These are phyloP conservation scores for Hypsizygus marmoreus DNA, from an alignment of 768 basidiomycete species.

Conservation along the genomic window DNA sequence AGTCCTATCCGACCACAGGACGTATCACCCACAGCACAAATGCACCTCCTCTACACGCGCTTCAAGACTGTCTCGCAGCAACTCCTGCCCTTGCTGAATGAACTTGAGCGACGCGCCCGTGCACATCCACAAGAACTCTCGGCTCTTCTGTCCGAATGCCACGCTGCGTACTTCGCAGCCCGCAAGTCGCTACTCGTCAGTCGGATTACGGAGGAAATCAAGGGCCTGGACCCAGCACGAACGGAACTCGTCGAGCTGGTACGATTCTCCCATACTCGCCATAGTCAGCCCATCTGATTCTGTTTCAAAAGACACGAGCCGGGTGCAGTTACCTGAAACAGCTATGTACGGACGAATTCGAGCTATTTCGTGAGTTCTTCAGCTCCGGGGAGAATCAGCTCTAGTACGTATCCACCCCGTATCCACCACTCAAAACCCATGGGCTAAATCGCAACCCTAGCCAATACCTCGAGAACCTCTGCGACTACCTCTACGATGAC, in stretches of 20 bases:
- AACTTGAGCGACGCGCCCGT: conserved; percentile 78
- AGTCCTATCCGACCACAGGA: conserved; percentile 44
- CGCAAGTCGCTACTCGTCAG: conserved; percentile 73
- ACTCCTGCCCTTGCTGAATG: conserved; percentile 76
- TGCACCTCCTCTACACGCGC: conserved; percentile 87
- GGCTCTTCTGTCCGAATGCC: conserved; percentile 83
- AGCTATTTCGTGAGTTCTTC: conserved; percentile 85
- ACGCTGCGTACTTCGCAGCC: conserved; percentile 76
- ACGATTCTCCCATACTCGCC: conserved; percentile 14
- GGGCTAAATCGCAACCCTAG: too few species aligned
- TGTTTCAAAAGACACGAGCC: conserved; percentile 66
- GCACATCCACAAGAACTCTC: conserved; percentile 84
- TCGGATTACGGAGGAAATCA: conserved; percentile 80
- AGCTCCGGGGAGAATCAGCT: conserved; percentile 73
- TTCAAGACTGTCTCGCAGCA: conserved; percentile 74
- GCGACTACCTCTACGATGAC: conserved; percentile 94
- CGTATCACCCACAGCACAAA: conserved; percentile 76
- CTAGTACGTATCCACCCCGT: conserved; percentile 36
- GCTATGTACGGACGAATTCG: conserved; percentile 88
- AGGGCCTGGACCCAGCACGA: conserved; percentile 72
- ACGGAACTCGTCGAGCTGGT: conserved; percentile 91
- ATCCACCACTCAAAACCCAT: too few species aligned
- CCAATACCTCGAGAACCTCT: conserved; percentile 86
- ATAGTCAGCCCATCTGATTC: neutral
- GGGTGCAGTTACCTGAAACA: conserved; percentile 94